phyloP scores from a whole-genome alignment of 257 asterid genomes.

The Solanum appendiculatum region DNA sequence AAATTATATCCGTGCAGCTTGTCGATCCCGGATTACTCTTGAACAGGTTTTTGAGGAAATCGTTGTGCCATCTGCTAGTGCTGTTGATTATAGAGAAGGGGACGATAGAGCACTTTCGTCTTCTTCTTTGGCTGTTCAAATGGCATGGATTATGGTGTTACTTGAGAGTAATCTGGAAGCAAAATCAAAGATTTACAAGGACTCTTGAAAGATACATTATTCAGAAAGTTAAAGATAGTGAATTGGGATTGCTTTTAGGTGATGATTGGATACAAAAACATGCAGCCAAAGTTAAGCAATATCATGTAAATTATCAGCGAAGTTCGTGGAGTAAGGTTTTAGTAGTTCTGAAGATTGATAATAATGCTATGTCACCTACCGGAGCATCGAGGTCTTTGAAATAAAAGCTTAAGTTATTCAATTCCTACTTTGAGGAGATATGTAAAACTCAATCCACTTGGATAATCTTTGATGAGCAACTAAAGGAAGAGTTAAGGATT shows the following conservation, averaged over 20 bases:
- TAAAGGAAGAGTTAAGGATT: conserved; percentile 67
- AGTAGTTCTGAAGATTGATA: conserved; percentile 63
- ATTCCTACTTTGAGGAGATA: conserved; percentile 64
- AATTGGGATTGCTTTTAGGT: conserved; percentile 69
- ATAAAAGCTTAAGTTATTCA: conserved; percentile 77
- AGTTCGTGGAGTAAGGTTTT: conserved; percentile 88
- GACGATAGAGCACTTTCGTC: conserved; percentile 44
- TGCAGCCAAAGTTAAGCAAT: conserved; percentile 64
- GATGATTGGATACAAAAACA: conserved; percentile 89
- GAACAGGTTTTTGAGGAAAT: conserved; percentile 84
- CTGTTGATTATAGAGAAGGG: conserved; percentile 42
- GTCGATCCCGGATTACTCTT: conserved; percentile 64
- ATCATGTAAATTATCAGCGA: conserved; percentile 72
- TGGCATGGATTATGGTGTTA: conserved; percentile 83
- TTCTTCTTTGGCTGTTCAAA: conserved; percentile 54
- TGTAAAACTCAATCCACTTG: conserved; percentile 60
- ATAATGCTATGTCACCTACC: conserved; percentile 39
- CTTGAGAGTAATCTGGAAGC: conserved; percentile 85
- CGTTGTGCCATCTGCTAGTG: conserved; percentile 5
- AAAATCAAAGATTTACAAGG: conserved; percentile 71
- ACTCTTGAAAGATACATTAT: conserved; percentile 70
- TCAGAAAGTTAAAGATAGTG: conserved; percentile 61
- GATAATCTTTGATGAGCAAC: conserved; percentile 74
- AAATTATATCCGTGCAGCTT: conserved; percentile 95
- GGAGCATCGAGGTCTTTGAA: conserved; percentile 47